phyloP scores from a whole-genome alignment of 106 monocot species.

The Acanthochlamys bracteata region DNA sequence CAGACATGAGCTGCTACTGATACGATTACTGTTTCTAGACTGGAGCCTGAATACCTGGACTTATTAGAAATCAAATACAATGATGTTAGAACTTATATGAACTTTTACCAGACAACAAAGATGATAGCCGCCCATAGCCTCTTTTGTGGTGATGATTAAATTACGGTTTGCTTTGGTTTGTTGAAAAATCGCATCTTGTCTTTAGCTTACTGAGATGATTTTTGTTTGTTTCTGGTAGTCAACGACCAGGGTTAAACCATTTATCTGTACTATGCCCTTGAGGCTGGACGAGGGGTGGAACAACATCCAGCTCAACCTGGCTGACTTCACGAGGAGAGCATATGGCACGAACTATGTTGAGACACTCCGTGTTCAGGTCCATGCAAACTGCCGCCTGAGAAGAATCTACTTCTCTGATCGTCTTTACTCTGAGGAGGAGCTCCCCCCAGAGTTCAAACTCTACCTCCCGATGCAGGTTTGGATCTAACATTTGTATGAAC shows the following conservation, averaged over 20 bases:
- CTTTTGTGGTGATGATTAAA: too few relatives aligned
- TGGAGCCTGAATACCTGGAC: too few relatives aligned
- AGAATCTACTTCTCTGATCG: slow-evolving; percentile 95
- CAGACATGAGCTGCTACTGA: too few relatives aligned
- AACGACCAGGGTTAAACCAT: slow-evolving; percentile 90
- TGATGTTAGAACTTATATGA: too few relatives aligned
- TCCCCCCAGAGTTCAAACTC: slow-evolving; percentile 91
- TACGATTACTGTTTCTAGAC: too few relatives aligned
- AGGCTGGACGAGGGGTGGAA: slow-evolving; percentile 93
- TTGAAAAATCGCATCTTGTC: too few relatives aligned
- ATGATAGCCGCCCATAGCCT: too few relatives aligned
- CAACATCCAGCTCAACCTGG: slow-evolving; percentile 85
- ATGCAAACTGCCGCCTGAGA: slow-evolving; percentile 92
- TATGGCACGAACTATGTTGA: slow-evolving; percentile 99
- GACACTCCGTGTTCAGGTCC: slow-evolving; percentile 87
- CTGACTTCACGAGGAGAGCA: slow-evolving; percentile 84
- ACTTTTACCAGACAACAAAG: too few relatives aligned
- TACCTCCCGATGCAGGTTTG: slow-evolving; percentile 84
- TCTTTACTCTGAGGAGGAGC: slow-evolving; percentile 93
- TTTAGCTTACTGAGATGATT: neutral
- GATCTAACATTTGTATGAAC: neutral
- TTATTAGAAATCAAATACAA: too few relatives aligned
- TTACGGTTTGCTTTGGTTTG: too few relatives aligned
- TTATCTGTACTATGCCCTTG: slow-evolving; percentile 94
- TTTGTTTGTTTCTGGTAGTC: slow-evolving; percentile 27